phyloP scores from a whole-genome alignment of 176 grass and related monocot species.

The Elaeis guineensis region DNA sequence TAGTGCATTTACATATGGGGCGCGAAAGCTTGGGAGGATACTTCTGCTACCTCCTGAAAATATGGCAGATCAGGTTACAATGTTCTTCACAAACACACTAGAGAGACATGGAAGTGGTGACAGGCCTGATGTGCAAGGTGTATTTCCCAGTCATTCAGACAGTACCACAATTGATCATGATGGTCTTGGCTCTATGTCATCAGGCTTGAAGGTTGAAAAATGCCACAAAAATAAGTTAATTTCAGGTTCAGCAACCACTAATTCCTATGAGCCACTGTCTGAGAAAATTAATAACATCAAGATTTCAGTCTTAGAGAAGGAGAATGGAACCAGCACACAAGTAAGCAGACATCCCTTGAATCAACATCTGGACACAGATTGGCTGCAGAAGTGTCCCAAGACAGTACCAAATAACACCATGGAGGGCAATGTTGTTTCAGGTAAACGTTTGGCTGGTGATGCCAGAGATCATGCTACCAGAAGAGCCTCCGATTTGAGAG shows the following conservation, averaged over 20 bases:
- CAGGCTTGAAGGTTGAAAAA: constrained; percentile 29
- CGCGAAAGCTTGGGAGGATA: neutral
- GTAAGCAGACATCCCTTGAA: constrained; percentile 13
- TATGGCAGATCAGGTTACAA: neutral
- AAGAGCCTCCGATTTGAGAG: constrained; percentile 20
- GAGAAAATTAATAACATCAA: constrained; percentile 41
- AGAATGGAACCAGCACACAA: constrained; percentile 26
- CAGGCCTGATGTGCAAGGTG: constrained; percentile 7
- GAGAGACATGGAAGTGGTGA: neutral
- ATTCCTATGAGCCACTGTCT: constrained; percentile 27
- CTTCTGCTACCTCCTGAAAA: neutral
- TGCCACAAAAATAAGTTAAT: constrained; percentile 3
- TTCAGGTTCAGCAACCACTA: constrained; percentile 10
- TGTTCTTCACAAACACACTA: neutral
- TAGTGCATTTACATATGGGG: neutral
- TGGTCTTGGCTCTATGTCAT: neutral
- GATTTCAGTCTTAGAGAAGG: constrained; percentile 29
- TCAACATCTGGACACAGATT: constrained; percentile 1
- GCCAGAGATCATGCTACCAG: constrained; percentile 19
- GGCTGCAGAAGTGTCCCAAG: neutral
- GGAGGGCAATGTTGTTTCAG: constrained; percentile 26
- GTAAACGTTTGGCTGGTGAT: constrained; percentile 12
- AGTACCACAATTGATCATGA: neutral
- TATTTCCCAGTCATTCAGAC: neutral
- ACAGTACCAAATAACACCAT: neutral